A percentile compares a stretch with the other conserved stretches of the same genome.
Evolutionary conservation across 352 stramenopile species (phyloP).

Genomic region (Pythium insidiosum): DNA sequence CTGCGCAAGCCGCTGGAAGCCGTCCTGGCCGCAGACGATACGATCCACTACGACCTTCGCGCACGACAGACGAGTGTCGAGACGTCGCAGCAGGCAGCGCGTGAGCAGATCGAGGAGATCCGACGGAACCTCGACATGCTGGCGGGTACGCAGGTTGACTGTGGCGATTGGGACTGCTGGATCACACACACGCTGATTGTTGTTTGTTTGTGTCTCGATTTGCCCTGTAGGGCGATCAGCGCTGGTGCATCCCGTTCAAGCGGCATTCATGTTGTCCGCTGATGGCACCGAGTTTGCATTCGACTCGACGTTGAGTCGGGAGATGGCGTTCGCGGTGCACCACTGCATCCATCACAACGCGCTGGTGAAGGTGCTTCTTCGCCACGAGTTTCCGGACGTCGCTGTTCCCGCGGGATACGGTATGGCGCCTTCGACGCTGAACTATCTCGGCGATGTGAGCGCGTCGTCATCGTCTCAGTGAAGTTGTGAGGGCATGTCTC

Average conservation of each 20-base stretch:
- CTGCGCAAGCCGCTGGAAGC: slow-evolving; percentile 55
- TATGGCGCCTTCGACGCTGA: slow-evolving; percentile 71
- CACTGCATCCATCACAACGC: slow-evolving; percentile 86
- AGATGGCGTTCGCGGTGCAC: slow-evolving; percentile 79
- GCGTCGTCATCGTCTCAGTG: no score
- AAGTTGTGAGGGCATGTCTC: no score
- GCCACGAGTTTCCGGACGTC: slow-evolving; percentile 50
- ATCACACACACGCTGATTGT: background rate
- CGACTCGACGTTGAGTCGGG: slow-evolving; percentile 58
- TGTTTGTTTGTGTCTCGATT: background rate
- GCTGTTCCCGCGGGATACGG: slow-evolving; percentile 42
- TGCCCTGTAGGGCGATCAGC: background rate
- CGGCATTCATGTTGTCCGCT: slow-evolving; percentile 73
- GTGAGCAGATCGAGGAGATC: slow-evolving; percentile 47
- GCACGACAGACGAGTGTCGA: slow-evolving; percentile 61
- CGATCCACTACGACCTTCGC: slow-evolving; percentile 65
- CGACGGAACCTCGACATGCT: slow-evolving; percentile 21
- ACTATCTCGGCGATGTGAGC: slow-evolving; percentile 19
- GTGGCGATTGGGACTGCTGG: no score
- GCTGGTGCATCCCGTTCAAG: no score
- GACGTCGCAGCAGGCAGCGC: slow-evolving; percentile 36
- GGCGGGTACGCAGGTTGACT: no score
- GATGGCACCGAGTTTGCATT: slow-evolving; percentile 65
- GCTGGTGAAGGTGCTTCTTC: slow-evolving; percentile 64
- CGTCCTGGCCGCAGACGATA: background rate